Conservation (phyloP, 176 grass and related monocot genomes). For the Musa itinerans region DNA sequence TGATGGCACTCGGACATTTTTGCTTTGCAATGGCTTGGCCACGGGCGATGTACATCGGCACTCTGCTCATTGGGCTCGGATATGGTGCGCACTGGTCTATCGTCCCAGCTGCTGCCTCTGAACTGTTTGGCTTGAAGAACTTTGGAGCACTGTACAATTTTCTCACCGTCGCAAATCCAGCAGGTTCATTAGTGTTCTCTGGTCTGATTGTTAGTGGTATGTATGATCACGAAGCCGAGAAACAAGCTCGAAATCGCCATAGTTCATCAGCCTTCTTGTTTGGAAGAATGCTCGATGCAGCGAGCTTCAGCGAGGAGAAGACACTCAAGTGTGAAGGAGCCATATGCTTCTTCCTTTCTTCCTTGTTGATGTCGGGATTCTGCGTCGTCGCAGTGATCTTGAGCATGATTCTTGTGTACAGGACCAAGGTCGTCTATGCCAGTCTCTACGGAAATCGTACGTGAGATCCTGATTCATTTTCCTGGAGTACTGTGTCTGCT, state of each 20-base stretch:
- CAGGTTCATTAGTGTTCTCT: conserved; percentile 5
- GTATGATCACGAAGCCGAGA: conserved; percentile 1
- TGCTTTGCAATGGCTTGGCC: conserved; percentile 5
- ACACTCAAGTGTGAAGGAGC: conserved; percentile 7
- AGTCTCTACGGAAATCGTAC: neutral
- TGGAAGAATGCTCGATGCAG: neutral
- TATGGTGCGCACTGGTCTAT: conserved; percentile 1
- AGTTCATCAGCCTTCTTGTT: neutral
- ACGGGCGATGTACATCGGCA: neutral
- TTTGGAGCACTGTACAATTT: conserved; percentile 9
- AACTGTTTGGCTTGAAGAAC: conserved; percentile 6
- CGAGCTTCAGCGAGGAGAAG: neutral
- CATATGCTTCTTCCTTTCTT: conserved; percentile 10
- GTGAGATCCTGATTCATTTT: too few species aligned
- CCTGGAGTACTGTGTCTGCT: too few species aligned
- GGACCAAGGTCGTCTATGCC: conserved; percentile 7
- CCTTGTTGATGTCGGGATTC: conserved; percentile 1
- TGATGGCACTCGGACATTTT: conserved; percentile 1
- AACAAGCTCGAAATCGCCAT: neutral
- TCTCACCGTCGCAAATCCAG: conserved; percentile 2
- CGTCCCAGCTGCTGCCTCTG: conserved; percentile 2
- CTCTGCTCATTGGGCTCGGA: neutral
- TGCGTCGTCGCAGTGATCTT: neutral
- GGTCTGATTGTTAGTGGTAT: neutral
- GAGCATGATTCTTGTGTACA: conserved; percentile 6